A percentile compares a stretch with the other conserved stretches of the same genome.
These are phyloP conservation scores for Smallanthus sonchifolius DNA, from an alignment of 129 eudicot genomes.

Conservation along the genomic window DNA sequence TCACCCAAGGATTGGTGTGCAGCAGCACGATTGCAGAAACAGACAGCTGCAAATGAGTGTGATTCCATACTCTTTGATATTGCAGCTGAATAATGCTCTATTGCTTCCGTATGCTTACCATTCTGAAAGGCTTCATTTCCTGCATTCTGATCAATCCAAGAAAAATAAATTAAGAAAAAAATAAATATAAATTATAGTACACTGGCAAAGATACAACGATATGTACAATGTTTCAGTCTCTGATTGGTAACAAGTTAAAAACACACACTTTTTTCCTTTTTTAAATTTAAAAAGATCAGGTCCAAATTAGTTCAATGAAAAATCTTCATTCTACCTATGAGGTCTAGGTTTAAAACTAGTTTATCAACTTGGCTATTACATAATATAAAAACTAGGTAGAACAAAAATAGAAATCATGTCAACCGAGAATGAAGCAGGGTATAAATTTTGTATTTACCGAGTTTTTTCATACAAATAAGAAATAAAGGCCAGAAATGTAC, in stretches of 20 bases:
- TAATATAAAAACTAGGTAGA: background rate
- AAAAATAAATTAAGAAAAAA: background rate
- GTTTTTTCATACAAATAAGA: background rate
- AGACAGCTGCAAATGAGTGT: conserved; percentile 83
- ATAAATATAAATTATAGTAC: background rate
- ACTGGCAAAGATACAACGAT: background rate
- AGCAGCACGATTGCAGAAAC: conserved; percentile 98
- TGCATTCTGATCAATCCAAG: conserved; percentile 46
- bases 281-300: background rate
- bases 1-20: conserved; percentile 81
- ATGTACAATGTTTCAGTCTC: background rate
- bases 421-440: background rate
- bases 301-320: background rate
- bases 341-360: background rate
- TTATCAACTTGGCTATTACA: background rate
- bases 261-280: background rate
- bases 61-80: conserved; percentile 75
- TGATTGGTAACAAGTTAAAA: background rate
- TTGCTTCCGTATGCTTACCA: conserved; percentile 71
- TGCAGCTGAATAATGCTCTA: conserved; percentile 83
- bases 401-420: conserved; percentile 1
- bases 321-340: background rate
- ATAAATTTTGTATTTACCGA: background rate
- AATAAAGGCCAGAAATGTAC: background rate
- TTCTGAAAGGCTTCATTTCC: conserved; percentile 87